phyloP scores from a whole-genome alignment of 352 stramenopile genomes.

The Globisporangium takayamanum region DNA sequence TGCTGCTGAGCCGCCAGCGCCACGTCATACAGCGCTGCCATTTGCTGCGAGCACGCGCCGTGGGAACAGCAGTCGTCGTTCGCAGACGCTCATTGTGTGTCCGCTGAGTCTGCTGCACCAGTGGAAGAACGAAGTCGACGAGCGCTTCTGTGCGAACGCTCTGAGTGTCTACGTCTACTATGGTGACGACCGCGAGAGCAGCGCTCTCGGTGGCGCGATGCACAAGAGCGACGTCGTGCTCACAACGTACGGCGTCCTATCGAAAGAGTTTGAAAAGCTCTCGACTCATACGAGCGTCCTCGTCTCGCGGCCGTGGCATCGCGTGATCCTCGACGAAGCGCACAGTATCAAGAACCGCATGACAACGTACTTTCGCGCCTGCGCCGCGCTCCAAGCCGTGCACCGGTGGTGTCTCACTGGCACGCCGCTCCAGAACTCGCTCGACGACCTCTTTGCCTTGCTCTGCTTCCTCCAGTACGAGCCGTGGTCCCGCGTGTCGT shows the following conservation, averaged over 20 bases:
- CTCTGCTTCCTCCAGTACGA: constrained; percentile 82
- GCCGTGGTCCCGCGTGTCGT: constrained; percentile 75
- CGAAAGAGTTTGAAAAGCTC: constrained; percentile 52
- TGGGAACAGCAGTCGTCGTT: not conserved
- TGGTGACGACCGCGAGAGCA: constrained; percentile 44
- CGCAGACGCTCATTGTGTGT: constrained; percentile 78
- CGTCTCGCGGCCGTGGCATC: constrained; percentile 49
- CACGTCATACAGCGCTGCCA: not conserved
- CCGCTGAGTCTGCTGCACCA: constrained; percentile 85
- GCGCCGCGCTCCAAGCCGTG: constrained; percentile 36
- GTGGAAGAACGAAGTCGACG: constrained; percentile 81
- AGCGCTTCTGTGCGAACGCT: constrained; percentile 47
- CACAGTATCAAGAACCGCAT: constrained; percentile 89
- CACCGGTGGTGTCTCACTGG: constrained; percentile 89
- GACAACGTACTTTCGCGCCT: constrained; percentile 69
- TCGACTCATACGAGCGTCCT: constrained; percentile 20
- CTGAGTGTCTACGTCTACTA: constrained; percentile 67
- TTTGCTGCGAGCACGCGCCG: constrained; percentile 4
- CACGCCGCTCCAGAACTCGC: constrained; percentile 86
- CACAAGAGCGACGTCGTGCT: constrained; percentile 63
- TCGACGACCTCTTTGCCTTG: constrained; percentile 84
- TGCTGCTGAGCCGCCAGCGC: not conserved
- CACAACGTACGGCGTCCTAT: constrained; percentile 81
- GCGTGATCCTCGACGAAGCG: constrained; percentile 89
- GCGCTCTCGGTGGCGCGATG: constrained; percentile 1